Evolutionary conservation across 345 rosid genomes (phyloP), one percentile per base, ranked within the genome.

Genomic region (Turnera subulata): DNA sequence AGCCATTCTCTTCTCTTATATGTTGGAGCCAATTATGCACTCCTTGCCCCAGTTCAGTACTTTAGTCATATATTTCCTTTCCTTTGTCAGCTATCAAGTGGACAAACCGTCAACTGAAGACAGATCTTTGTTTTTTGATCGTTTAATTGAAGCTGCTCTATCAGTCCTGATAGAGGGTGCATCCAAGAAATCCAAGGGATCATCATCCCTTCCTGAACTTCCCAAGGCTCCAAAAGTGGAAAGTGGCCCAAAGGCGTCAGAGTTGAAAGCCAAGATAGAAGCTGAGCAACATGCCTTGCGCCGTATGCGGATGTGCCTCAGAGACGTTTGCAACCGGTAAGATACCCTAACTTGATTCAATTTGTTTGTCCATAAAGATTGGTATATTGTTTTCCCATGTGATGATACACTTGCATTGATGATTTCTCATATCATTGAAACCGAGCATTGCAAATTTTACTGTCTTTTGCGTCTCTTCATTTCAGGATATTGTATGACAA

Each of bases 261-360:
- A 93, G 73, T 58, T 93, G 64, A 90, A 84, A 70, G 95, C 99
- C 56, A 84, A 88, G 83, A 84, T 85, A 58, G 99, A 90, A 80
- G 91, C 96, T 25, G 97, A 93, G 84, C 99, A 93, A 74, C 99
- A 93, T 78, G 92, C 97, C 45, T 96, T 93, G 69, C 90, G 97
- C 49, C 80, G 99, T 51, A 75, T 90, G 63, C 85, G 99, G 61
- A 93, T 90, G 96, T 93, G 99, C 79, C 96, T 93, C 58, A 81
- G 97, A 80, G 99, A 93, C 74, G 63, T 93, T 85, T 93, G 99
- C 81, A 93, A 93, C 56, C 75, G 97, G 97, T 90, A 80, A 80
- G 24, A 40, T 12, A 40, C 11, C 15, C 45, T 40, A 29, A 29
- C 35, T 8, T 29, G 35, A 29, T 29, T 29, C 35, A 3, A 29